Evolutionary conservation across 768 basidiomycete species (phyloP).

Genomic region (Psilocybe azurescens): DNA sequence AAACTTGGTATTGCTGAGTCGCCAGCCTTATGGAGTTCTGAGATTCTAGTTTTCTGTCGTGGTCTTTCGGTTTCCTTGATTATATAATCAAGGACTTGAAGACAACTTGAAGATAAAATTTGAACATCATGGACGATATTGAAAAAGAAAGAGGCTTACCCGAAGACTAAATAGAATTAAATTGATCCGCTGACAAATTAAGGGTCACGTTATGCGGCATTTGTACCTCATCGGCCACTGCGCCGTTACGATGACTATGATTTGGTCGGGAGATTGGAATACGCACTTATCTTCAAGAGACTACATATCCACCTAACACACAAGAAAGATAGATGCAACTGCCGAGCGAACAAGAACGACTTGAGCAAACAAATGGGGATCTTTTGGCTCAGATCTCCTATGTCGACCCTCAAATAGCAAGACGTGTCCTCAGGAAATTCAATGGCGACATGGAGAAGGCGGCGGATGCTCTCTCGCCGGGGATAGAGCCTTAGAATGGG

Average conservation of each 20-base stretch:
- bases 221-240: neutral
- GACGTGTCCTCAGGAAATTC: conserved; percentile 63
- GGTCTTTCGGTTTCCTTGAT: too few relatives aligned
- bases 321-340: conserved; percentile 26
- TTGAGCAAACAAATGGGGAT: conserved; percentile 37
- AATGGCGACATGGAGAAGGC: conserved; percentile 63
- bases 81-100: too few relatives aligned
- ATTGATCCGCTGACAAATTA: neutral
- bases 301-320: too few relatives aligned
- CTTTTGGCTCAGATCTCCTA: conserved; percentile 38
- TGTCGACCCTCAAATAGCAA: conserved; percentile 51
- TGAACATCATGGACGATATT: too few relatives aligned
- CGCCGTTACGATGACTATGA: too few relatives aligned
- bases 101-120: too few relatives aligned
- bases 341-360: conserved; percentile 30
- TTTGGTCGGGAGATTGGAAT: too few relatives aligned
- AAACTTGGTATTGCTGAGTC: too few relatives aligned
- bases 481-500: conserved; percentile 42
- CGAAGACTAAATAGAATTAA: neutral
- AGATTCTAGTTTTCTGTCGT: too few relatives aligned
- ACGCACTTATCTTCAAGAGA: too few relatives aligned
- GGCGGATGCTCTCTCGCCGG: conserved; percentile 59
- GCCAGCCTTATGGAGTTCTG: too few relatives aligned
- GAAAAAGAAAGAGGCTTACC: too few relatives aligned
- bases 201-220: neutral